A percentile compares a stretch with the other conserved stretches of the same genome.
phyloP scores from a whole-genome alignment of 805 yeast genomes.

The Ogataea pini region DNA sequence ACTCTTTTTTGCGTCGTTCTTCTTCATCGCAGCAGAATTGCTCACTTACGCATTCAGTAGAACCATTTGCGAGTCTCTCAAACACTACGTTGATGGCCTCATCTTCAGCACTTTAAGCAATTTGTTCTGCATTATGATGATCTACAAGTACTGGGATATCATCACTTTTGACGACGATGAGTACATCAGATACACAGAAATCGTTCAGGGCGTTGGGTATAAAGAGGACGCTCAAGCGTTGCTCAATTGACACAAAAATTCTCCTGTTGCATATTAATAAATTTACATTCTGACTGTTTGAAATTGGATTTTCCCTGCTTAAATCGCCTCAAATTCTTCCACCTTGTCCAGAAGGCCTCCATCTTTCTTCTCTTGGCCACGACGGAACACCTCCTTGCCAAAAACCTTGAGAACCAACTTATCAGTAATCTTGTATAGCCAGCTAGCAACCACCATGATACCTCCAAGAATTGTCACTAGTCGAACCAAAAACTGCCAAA shows the following conservation, averaged over 20 bases:
- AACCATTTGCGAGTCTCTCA: constrained; percentile 64
- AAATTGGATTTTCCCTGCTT: no score
- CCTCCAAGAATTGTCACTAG: constrained; percentile 85
- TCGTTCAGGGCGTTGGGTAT: constrained; percentile 24
- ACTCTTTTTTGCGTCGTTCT: constrained; percentile 64
- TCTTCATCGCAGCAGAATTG: constrained; percentile 81
- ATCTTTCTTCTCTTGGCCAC: constrained; percentile 47
- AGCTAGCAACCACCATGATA: constrained; percentile 64
- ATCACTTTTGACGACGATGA: constrained; percentile 93
- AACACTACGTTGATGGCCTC: constrained; percentile 89
- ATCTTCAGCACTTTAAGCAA: constrained; percentile 83
- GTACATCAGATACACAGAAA: constrained; percentile 47
- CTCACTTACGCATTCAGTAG: constrained; percentile 68
- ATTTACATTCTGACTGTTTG: no score
- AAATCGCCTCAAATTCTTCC: constrained; percentile 30
- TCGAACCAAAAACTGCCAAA: constrained; percentile 73
- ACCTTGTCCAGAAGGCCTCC: constrained; percentile 33
- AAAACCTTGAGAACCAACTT: constrained; percentile 48
- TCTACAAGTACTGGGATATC: constrained; percentile 95
- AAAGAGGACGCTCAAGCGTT: constrained; percentile 22
- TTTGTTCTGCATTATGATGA: constrained; percentile 86
- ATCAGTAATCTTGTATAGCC: constrained; percentile 61
- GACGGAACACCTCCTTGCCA: constrained; percentile 57
- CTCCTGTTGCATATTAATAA: not conserved
- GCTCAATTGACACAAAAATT: constrained; percentile 4